Percentiles rank a stretch among this genome's conserved stretches.
Evolutionary conservation across 495 filamentous ascomycete genomes (phyloP).

Genomic region (Trichoderma virens): DNA sequence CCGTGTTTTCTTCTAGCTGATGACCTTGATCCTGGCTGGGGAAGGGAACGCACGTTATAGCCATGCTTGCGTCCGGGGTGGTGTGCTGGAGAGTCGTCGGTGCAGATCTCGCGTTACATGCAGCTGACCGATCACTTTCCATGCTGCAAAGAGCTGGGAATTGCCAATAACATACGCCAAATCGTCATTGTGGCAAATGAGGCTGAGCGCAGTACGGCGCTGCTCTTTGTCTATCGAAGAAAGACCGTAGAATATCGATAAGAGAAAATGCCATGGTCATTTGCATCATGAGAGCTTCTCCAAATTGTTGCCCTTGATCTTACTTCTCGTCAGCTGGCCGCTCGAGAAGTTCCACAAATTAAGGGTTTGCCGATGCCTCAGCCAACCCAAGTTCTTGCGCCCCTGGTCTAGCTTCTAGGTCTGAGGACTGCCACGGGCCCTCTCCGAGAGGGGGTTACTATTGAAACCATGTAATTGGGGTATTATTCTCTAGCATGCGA

Average conservation of each 20-base stretch:
- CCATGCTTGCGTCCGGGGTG: neutral
- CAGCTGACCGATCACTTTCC: too few species aligned
- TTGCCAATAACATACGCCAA: too few species aligned
- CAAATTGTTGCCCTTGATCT: neutral
- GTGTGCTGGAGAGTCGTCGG: neutral
- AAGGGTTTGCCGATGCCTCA: neutral
- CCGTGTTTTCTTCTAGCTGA: slow-evolving; percentile 3
- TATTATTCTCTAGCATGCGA: neutral
- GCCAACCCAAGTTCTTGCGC: too few species aligned
- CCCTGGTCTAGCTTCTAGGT: too few species aligned
- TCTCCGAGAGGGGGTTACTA: too few species aligned
- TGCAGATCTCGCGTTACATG: neutral
- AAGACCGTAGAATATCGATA: neutral
- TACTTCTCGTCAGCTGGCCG: neutral
- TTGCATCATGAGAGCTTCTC: too few species aligned
- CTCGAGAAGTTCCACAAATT: neutral
- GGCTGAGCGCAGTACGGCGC: too few species aligned
- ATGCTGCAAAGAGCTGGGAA: too few species aligned
- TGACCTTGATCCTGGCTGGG: neutral
- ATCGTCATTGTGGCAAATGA: too few species aligned
- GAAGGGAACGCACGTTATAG: neutral
- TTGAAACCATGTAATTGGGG: neutral
- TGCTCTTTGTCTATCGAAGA: too few species aligned
- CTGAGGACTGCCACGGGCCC: too few species aligned
- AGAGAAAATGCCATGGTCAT: neutral